Evolutionary conservation across 1,139 yeast genomes (phyloP), one percentile per base, ranked within the genome.

Genomic region (Zhuliangozyma parablackwelliae): DNA sequence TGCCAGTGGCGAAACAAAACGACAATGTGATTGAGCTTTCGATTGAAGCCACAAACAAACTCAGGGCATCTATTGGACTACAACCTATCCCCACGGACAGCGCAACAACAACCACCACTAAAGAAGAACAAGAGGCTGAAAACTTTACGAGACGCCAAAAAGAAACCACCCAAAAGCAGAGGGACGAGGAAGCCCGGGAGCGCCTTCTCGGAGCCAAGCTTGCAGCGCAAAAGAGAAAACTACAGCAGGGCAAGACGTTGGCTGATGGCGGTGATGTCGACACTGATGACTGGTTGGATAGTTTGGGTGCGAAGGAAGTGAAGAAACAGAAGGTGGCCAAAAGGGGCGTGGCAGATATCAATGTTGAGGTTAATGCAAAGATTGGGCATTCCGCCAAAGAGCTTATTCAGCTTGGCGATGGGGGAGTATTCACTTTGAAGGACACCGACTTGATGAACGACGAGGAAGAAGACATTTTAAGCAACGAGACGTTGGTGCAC

Each of bases 391-490:
- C 57, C 30, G 37, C 62, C 5, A 50, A 54, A 6, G 78, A 74
- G 20, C 50, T 78, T n/a, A 52, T 53, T 2, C 54, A 49, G 6
- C 41, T 69, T n/a, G 51, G 52, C 7, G 65, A 64, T n/a, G 77
- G 75, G 16, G 75, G 77, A 1, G 65, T 85, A 2, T 61, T 88
- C 37, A 85, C 92, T 0, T 61, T 87, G 32, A 75, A 81, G 39
- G 96, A 88, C 43, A 55, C 64, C 1, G 65, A 65, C 6, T 59
- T 85, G 2, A 48, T 76, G 21, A 78, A 71, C 2, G 80, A 70
- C 28, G 78, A 69, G 1, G 80, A 70, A 28, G 78, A 69, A 1
- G 73, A 65, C 26, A 73, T 68, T 16, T 59, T 81, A 32, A 73
- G 64, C 30, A 75, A 78, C 40, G 70, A 65, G 6, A 39, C 49